Percentiles rank a stretch among this genome's conserved stretches.
Evolutionary conservation across 164 flowering plant genomes (phyloP).

Genomic region (Santalum album): DNA sequence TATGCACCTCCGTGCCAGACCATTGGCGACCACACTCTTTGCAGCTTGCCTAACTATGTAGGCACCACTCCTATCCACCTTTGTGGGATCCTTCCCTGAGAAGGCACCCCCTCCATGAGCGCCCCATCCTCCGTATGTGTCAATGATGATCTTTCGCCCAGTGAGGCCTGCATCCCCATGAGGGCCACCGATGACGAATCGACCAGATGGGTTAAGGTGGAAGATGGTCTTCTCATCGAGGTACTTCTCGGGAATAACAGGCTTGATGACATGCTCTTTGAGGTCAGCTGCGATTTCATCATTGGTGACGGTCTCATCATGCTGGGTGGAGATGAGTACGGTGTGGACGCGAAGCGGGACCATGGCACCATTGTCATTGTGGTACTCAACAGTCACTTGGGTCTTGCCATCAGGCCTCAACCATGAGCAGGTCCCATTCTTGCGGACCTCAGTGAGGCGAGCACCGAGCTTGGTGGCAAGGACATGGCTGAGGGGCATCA

Average conservation of each 20-base stretch:
- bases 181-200: conserved; percentile 1
- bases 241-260: neutral
- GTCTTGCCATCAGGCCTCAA: conserved; percentile 4
- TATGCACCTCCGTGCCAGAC: neutral
- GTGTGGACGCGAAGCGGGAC: neutral
- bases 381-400: conserved; percentile 3
- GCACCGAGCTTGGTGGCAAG: conserved; percentile 4
- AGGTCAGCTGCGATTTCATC: neutral
- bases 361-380: conserved; percentile 1
- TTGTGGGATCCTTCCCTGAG: conserved; percentile 3
- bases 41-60: conserved; percentile 3
- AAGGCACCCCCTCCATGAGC: conserved; percentile 3
- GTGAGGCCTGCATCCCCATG: conserved; percentile 5
- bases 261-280: conserved; percentile 2
- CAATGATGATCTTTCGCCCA: neutral
- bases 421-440: neutral
- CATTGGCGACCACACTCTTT: neutral
- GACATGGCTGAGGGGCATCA: conserved; percentile 3
- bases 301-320: conserved; percentile 3
- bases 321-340: conserved; percentile 2
- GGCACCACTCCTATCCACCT: conserved; percentile 3
- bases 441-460: neutral
- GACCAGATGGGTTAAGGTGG: conserved; percentile 1
- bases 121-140: conserved; percentile 2
- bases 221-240: conserved; percentile 2